A percentile compares a stretch with the other conserved stretches of the same genome.
phyloP scores from a whole-genome alignment of 129 eudicot species.

The Erigeron canadensis region DNA sequence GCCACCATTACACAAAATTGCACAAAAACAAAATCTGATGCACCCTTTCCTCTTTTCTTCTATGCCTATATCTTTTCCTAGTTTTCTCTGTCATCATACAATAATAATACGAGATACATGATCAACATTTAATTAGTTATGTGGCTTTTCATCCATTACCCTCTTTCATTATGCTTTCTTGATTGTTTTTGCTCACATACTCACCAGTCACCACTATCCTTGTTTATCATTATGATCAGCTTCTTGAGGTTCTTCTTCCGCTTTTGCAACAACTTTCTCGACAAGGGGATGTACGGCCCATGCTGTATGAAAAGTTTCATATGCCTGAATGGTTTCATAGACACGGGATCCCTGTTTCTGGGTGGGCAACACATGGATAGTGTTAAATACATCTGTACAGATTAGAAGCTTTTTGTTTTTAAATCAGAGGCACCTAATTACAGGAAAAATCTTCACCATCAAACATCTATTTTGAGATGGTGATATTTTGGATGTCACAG shows the following conservation, averaged over 20 bases:
- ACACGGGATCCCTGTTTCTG: constrained; percentile 76
- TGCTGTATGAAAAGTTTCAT: constrained; percentile 77
- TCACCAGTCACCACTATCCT: constrained; percentile 2
- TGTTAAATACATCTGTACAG: constrained; percentile 28
- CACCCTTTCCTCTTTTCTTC: neutral
- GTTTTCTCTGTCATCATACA: neutral
- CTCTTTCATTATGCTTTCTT: neutral
- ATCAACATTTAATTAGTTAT: neutral
- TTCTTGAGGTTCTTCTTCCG: constrained; percentile 89
- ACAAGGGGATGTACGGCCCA: constrained; percentile 81
- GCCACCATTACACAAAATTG: neutral
- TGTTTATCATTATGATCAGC: constrained; percentile 40
- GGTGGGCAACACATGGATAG: constrained; percentile 41
- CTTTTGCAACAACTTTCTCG: constrained; percentile 81
- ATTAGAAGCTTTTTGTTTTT: constrained; percentile 31
- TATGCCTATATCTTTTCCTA: neutral
- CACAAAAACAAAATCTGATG: neutral
- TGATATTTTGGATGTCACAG: constrained; percentile 15
- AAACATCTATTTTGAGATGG: constrained; percentile 10
- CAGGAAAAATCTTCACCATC: constrained; percentile 25
- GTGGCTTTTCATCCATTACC: neutral
- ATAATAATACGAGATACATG: neutral
- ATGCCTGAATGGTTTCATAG: constrained; percentile 99
- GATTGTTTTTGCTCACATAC: neutral
- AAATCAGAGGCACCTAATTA: constrained; percentile 30